Evolutionary conservation across 2,329 filamentous ascomycete genomes (phyloP), one percentile per base, ranked within the genome.

Genomic region (Trichoderma semiorbis): DNA sequence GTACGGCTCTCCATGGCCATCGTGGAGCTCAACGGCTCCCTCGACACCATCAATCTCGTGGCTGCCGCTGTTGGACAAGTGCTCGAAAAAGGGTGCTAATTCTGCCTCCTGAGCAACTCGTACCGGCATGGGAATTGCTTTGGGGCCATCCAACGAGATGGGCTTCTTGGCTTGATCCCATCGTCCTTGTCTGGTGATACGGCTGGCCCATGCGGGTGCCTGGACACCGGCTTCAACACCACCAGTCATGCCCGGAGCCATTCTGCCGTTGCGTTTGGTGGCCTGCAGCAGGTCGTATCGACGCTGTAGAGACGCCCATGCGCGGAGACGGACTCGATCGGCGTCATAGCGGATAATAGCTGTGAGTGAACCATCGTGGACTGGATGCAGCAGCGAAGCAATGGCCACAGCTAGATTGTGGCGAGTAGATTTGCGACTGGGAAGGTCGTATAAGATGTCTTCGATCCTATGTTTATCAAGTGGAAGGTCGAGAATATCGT

Each of bases 271-370:
- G 34, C 77, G 77, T 57, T 74, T 73, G 24, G 80, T 82, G 21
- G 78, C 77, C 63, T 75, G 73, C 16, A 82, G 72, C 50, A 78
- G 75, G 73, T 81, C 81, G 71, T 79, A 80, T 69, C 78, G 78
- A 39, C 79, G 78, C 76, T 83, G 81, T 50, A 83, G 71, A 28
- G 75, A 77, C 3, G 78, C 78, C 80, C 80, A 82, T 28, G 76
- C 80, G 55, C 81, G 79, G 26, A 83, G 76, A 12, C 76, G 78
- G 7, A 82, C 80, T 18, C 81, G 79, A 36, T 82, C 80, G 16
- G 75, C 77, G 39, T 82, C 80, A 69, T 81, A 83, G 11, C 80
- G 78, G 61, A 83, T 82, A 21, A 82, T 76, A 61, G 80, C 75
- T n/a, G 81, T 76, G 53, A 82, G 71, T 5, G 80, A 81, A 36